Base-by-base conservation (phyloP, 2,329 filamentous ascomycete genomes). In the Exserohilum turcica region DNA sequence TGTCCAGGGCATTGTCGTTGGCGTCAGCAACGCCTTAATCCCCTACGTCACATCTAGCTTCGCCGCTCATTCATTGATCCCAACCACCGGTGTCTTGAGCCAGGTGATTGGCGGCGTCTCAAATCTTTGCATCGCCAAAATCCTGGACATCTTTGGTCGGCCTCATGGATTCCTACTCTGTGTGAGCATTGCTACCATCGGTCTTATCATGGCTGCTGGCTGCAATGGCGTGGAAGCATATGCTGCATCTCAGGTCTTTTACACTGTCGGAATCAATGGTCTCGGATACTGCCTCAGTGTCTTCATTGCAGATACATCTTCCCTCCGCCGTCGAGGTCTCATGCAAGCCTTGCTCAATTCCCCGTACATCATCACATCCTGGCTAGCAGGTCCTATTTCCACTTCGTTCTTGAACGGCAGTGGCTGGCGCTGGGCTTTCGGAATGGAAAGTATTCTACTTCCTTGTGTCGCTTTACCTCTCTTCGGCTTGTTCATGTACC, bases 351-450 rank as follows among this genome's bases (percentile, higher is more conserved):
- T 66, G 2, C 36, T 54, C 16, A 52, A 40, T 3, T 65, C 66
- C 1, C 47, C 64, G 0, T 56, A 52, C n/a, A 42, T 68, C 2
- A 59, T 64, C 19, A 70, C 63, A 0, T 28, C 36, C 10, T 70
- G 64, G 59, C 15, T 66, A 1, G 57, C 36, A 6, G 64, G 64
- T 1, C 64, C 67, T 2, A 33, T 67, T 0, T 52, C 66, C 0
- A 15, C 45, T 4, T n/a, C 16, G 0, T 78, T 77, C 2, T 80
- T 87, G 48, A 21, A 43, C 1, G 71, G 78, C 0, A 75, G 80
- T 2, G 76, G 80, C 1, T 89, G 84, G 82, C 79, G 84, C 29
- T 90, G 87, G 87, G 84, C 79, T 1, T 89, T 85, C 64, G 87
- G 85, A 16, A 79, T 80, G 63, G 89, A 86, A 68, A 77, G 82